Evolutionary conservation across 2,329 filamentous ascomycete genomes (phyloP).

Genomic region (Chrysoporthe deuterocubensis): DNA sequence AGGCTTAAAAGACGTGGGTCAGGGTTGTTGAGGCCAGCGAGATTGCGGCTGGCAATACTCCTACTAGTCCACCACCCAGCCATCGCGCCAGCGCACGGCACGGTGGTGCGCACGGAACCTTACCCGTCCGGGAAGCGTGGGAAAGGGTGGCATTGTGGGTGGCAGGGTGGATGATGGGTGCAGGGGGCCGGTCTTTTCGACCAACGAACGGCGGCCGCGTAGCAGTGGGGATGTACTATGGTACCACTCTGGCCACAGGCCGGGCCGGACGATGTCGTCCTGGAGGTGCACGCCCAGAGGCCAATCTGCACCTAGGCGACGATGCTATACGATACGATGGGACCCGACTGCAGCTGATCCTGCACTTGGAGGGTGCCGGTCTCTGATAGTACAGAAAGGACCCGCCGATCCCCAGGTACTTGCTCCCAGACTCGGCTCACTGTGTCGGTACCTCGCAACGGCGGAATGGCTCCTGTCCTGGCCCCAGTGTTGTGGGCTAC

Average conservation of each 20-base stretch:
- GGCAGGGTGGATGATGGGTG: background rate
- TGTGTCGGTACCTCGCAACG: slow-evolving; percentile 17
- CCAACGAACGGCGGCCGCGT: slow-evolving; percentile 28
- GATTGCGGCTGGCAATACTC: background rate
- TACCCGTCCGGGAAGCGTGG: slow-evolving; percentile 11
- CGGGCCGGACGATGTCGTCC: slow-evolving; percentile 16
- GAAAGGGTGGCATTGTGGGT: background rate
- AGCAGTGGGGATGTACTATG: slow-evolving; percentile 15
- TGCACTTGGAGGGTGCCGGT: slow-evolving; percentile 1
- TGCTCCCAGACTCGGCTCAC: slow-evolving; percentile 10
- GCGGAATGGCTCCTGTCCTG: background rate
- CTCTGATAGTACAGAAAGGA: slow-evolving; percentile 1
- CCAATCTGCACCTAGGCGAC: background rate
- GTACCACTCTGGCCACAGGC: slow-evolving; percentile 13
- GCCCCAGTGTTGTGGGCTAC: background rate
- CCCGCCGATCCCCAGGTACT: slow-evolving; percentile 15
- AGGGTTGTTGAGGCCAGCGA: slow-evolving; percentile 17
- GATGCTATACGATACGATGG: slow-evolving; percentile 14
- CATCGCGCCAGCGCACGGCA: slow-evolving; percentile 24
- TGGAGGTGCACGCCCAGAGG: background rate
- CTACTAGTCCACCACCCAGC: background rate
- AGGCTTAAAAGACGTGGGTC: slow-evolving; percentile 25
- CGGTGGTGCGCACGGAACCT: slow-evolving; percentile 19
- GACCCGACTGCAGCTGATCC: slow-evolving; percentile 1
- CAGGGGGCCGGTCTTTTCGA: slow-evolving; percentile 4